Percentiles rank a stretch among this genome's conserved stretches.
These are phyloP conservation scores for Tubosaeta sp. DNA, from an alignment of 768 basidiomycete species.

Conservation along the genomic window DNA sequence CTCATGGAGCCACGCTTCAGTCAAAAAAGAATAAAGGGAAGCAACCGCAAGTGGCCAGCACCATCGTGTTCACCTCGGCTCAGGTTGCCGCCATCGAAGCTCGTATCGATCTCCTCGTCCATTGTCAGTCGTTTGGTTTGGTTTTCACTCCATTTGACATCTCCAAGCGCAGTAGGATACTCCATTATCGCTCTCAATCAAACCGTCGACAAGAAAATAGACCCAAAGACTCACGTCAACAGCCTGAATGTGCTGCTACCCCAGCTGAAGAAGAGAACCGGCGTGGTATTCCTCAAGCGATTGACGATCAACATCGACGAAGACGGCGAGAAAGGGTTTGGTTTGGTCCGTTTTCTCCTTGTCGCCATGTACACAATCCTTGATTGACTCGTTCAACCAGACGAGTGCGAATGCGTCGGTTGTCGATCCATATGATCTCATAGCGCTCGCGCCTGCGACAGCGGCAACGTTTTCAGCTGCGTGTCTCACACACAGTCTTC, in stretches of 20 bases:
- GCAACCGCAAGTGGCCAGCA: slow-evolving; percentile 32
- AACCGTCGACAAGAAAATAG: slow-evolving; percentile 65
- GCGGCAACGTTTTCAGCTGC: slow-evolving; percentile 69
- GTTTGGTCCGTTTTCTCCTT: slow-evolving; percentile 49
- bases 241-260: slow-evolving; percentile 53
- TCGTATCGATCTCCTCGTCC: slow-evolving; percentile 64
- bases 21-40: slow-evolving; percentile 30
- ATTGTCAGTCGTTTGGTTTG: slow-evolving; percentile 47
- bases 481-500: slow-evolving; percentile 73
- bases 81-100: slow-evolving; percentile 58
- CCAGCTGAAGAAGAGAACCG: slow-evolving; percentile 54
- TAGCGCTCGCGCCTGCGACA: slow-evolving; percentile 73
- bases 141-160: slow-evolving; percentile 1
- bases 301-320: slow-evolving; percentile 79
- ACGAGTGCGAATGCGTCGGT: slow-evolving; percentile 63
- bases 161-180: slow-evolving; percentile 68
- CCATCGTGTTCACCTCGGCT: slow-evolving; percentile 43
- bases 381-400: slow-evolving; percentile 34
- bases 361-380: background rate
- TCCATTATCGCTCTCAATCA: slow-evolving; percentile 76
- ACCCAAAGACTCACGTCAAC: slow-evolving; percentile 66
- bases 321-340: slow-evolving; percentile 83
- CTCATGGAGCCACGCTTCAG: slow-evolving; percentile 5
- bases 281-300: slow-evolving; percentile 66
- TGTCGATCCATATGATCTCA: slow-evolving; percentile 67